A percentile compares a stretch with the other conserved stretches of the same genome.
These are phyloP conservation scores for Calocybe gambosa DNA, from an alignment of 1,284 basidiomycete species.

Conservation along the genomic window DNA sequence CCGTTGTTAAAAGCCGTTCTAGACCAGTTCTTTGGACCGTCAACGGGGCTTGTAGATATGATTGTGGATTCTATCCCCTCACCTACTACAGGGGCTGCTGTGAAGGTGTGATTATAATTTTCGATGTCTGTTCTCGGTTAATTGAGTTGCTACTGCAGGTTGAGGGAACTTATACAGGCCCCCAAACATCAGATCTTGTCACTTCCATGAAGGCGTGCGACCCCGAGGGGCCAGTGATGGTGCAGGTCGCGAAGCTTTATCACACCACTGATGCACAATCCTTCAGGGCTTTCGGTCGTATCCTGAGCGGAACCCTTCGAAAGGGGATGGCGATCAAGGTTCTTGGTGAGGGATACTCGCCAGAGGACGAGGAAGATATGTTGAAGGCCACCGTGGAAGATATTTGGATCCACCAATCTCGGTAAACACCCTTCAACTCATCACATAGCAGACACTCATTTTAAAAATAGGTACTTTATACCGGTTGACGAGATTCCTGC, in stretches of 20 bases:
- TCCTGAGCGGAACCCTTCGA: slow-evolving; percentile 86
- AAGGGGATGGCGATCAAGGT: slow-evolving; percentile 88
- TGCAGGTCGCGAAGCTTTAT: slow-evolving; percentile 92
- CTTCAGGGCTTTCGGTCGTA: slow-evolving; percentile 93
- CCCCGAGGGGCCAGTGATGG: slow-evolving; percentile 82
- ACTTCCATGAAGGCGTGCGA: slow-evolving; percentile 80
- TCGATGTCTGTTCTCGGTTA: background rate
- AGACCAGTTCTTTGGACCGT: slow-evolving; percentile 92
- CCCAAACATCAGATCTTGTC: slow-evolving; percentile 75
- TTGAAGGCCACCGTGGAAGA: slow-evolving; percentile 80
- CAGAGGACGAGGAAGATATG: slow-evolving; percentile 99
- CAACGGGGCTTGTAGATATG: slow-evolving; percentile 88
- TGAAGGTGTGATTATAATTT: slow-evolving; percentile 50
- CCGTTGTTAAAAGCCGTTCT: slow-evolving; percentile 91
- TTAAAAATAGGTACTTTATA: slow-evolving; percentile 70
- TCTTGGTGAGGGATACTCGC: slow-evolving; percentile 95
- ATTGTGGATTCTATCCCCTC: slow-evolving; percentile 87
- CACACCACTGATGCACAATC: slow-evolving; percentile 94
- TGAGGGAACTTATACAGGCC: slow-evolving; percentile 80
- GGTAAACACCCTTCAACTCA: slow-evolving; percentile 39
- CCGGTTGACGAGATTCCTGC: slow-evolving; percentile 85
- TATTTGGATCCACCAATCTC: slow-evolving; percentile 85
- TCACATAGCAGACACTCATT: slow-evolving; percentile 9
- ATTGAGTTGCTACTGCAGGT: slow-evolving; percentile 37
- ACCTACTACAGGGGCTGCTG: slow-evolving; percentile 62